Percentiles rank a stretch among this genome's conserved stretches.
Evolutionary conservation across 805 yeast genomes (phyloP).

Genomic region (Starmerella gropengiesseri): DNA sequence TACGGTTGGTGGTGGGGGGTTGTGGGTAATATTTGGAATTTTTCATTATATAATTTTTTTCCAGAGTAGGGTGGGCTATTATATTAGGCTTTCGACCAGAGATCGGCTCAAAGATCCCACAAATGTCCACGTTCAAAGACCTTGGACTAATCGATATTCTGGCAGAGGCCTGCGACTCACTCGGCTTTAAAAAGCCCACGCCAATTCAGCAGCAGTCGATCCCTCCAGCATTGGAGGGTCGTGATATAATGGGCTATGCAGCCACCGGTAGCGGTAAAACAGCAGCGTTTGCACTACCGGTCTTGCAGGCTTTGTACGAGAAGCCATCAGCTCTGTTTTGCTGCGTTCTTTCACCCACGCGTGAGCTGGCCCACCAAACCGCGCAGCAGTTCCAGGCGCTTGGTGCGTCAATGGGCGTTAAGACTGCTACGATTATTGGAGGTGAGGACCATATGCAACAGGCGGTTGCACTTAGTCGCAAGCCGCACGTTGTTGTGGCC

Average conservation of each 20-base stretch:
- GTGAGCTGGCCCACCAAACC: constrained; percentile 49
- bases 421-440: constrained; percentile 82
- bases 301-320: constrained; percentile 80
- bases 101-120: no score
- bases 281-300: constrained; percentile 96
- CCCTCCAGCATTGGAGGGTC: constrained; percentile 81
- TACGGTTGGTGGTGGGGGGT: neutral
- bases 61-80: neutral
- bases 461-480: constrained; percentile 83
- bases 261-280: constrained; percentile 98
- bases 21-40: neutral
- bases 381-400: constrained; percentile 91
- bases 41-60: constrained; percentile 8
- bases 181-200: constrained; percentile 75
- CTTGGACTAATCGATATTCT: constrained; percentile 35
- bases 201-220: constrained; percentile 88
- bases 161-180: constrained; percentile 60
- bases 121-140: constrained; percentile 25
- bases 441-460: constrained; percentile 99
- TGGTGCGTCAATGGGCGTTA: constrained; percentile 85
- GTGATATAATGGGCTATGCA: constrained; percentile 90
- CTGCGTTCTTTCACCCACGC: constrained; percentile 69
- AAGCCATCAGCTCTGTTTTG: constrained; percentile 83
- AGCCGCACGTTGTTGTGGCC: constrained; percentile 90
- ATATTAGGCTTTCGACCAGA: neutral